Evolutionary conservation across 2,329 filamentous ascomycete species (phyloP).

Genomic region (Exophiala bonariae): DNA sequence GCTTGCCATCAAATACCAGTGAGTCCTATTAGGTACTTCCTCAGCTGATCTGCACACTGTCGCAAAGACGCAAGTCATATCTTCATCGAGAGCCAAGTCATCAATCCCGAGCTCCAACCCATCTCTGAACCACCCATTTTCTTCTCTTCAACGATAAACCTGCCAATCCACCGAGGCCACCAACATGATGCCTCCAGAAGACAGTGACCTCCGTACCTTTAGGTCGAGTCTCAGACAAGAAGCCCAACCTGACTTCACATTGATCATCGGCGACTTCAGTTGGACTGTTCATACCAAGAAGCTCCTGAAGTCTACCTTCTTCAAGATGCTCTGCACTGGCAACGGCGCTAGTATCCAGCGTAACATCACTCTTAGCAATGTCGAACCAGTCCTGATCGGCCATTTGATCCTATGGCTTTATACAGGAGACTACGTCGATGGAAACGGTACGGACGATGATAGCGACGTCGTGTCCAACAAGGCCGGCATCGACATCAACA

Average conservation of each 20-base stretch:
- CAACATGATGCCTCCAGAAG: not conserved
- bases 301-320: slow-evolving; percentile 5
- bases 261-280: slow-evolving; percentile 7
- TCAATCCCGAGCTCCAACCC: too few species aligned
- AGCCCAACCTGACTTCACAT: slow-evolving; percentile 9
- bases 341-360: not conserved
- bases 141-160: too few species aligned
- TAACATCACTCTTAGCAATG: slow-evolving; percentile 7
- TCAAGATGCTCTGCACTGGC: not conserved
- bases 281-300: slow-evolving; percentile 11
- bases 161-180: not conserved
- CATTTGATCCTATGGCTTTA: slow-evolving; percentile 16
- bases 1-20: too few species aligned
- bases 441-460: not conserved
- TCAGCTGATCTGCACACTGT: too few species aligned
- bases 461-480: not conserved
- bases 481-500: not conserved
- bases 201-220: slow-evolving; percentile 5
- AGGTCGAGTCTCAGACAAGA: slow-evolving; percentile 4
- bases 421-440: slow-evolving; percentile 5
- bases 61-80: too few species aligned
- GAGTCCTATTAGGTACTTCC: too few species aligned
- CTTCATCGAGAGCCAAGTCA: too few species aligned
- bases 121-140: too few species aligned
- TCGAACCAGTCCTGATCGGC: slow-evolving; percentile 17